Conservation (phyloP, 257 asterid genomes). For the Solanum acaule region DNA sequence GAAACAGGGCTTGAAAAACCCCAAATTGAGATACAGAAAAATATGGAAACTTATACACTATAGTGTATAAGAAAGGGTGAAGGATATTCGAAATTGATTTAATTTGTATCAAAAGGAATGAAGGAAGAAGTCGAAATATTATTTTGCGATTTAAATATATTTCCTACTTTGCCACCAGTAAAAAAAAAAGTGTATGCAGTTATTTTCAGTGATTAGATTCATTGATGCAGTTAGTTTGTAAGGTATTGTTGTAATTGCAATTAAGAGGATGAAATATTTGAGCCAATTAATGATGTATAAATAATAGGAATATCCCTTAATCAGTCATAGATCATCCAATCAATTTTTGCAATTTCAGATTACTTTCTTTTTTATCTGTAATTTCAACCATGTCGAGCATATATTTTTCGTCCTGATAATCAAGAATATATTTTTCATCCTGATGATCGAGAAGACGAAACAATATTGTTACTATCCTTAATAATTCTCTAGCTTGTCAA, state of each 20-base stretch:
- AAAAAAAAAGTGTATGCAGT: background rate
- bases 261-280: background rate
- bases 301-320: background rate
- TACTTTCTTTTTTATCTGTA: background rate
- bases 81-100: too few species aligned
- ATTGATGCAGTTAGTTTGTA: background rate
- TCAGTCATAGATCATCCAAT: background rate
- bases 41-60: background rate
- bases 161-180: background rate
- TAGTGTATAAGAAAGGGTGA: background rate
- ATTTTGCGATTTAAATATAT: background rate
- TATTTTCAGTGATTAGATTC: background rate
- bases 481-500: background rate
- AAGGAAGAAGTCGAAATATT: background rate
- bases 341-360: background rate
- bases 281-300: background rate
- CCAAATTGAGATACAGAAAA: background rate
- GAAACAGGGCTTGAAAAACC: slow-evolving; percentile 23
- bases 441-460: background rate
- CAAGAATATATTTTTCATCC: background rate
- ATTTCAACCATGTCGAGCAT: background rate
- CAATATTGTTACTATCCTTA: too few species aligned
- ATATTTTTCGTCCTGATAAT: too few species aligned
- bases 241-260: background rate
- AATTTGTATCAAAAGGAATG: too few species aligned